Base-by-base conservation (phyloP, 495 filamentous ascomycete genomes). In the Daldinia grandis region DNA sequence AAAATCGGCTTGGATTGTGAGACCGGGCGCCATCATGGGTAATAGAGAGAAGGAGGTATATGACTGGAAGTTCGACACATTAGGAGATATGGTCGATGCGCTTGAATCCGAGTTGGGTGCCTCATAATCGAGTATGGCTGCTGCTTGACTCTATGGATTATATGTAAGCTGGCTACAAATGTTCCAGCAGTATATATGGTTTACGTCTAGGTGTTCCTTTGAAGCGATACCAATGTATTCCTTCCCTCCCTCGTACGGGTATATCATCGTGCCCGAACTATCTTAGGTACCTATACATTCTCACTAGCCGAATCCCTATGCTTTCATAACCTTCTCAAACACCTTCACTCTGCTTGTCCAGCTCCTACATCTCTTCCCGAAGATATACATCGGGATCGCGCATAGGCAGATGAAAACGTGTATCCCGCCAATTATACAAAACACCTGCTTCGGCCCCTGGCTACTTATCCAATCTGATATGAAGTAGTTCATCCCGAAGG, bases 11-110 rank as follows among this genome's bases (percentile, higher is more conserved):
- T 92, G 88, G 89, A 90, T 92, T 71, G 84, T 79, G 70, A 81
- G 90, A 60, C 25, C 79, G 71, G 31, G 83, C 80, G 75, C 81
- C 77, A 37, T 81, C 78, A 59, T 78, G 55, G 77, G 62, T 0
- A 76, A 78, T 21, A 79, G 79, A 5, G 54, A 69, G 55, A 68
- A 65, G 50, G 64, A 38, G 65, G 61, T 70, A 4, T 70, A 65
- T 19, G 62, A 64, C 28, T 70, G 68, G 68, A 70, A 61, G 31
- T 90, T 90, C 74, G 76, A 81, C 44, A 89, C 79, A 2, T 67
- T 92, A 68, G 86, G 82, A 44, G 87, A 88, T 60, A 85, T 91
- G 84, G 89, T 87, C 3, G 85, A 86, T 74, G 83, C 83, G 12
- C 83, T 90, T 30, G 85, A 87, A 3, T 17, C 50, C 6, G 62